Evolutionary conservation across 2,329 filamentous ascomycete genomes (phyloP), one percentile per base, ranked within the genome.

Genomic region (Xylaria sp.): DNA sequence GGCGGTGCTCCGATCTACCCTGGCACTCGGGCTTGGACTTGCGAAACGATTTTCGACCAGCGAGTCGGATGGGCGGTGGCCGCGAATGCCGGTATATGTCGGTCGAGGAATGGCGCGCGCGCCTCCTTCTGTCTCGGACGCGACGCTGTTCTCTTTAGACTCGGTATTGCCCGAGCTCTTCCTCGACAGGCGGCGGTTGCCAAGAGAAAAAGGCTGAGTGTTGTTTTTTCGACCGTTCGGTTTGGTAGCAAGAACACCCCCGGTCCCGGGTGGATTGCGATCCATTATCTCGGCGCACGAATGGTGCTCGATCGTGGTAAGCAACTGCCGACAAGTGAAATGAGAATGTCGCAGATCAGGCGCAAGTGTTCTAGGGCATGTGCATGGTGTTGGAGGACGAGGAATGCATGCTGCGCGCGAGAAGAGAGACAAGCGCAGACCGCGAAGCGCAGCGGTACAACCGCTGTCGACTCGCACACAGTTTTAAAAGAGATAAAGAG

Each of bases 151-250:
- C 54, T 76, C 75, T 64, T 77, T 76, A 2, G 64, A 73, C 12
- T 76, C 72, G 23, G 60, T 37, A 51, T 66, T 72, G 8, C 48
- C 59, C 23, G 58, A 64, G 62, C 48, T 67, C 58, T 70, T 76
- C 55, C 57, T 66, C 20, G 67, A 57, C 7, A 56, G 61, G 51
- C 62, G 73, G 50, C 65, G 68, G 41, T 63, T 69, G 51, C 69
- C 69, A 44, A 71, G 73, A 41, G 69, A 66, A 48, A 71, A 72
- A 41, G 69, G 68, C 56, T 74, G 76, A 8, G 71, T 71, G 44
- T 73, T 66, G 56, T 61, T 73, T 56, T 67, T 73, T 55, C 70
- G 73, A 68, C 72, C 72, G 71, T 76, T 76, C 51, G 74, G 56
- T 62, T 76, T 76, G 57, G 74, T 54, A 59, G 74, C 66, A 60